These are phyloP conservation scores for Cladosporium sp. DNA, from an alignment of 2,329 filamentous ascomycete genomes.

Conservation along the genomic window DNA sequence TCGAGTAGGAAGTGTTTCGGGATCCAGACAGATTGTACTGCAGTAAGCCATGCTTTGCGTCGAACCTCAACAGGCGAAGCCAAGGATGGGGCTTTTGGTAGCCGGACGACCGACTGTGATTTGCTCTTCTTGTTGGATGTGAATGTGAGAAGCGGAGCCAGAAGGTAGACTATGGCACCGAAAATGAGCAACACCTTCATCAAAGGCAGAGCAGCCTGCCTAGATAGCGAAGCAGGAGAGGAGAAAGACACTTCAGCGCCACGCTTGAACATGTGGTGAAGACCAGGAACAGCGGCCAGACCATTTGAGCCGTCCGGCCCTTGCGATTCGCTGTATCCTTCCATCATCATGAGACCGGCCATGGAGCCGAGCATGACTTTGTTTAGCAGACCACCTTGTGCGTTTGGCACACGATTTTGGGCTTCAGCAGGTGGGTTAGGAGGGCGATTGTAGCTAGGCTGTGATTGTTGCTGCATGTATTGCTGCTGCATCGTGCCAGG, in stretches of 20 bases:
- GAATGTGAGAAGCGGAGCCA: conserved; percentile 54
- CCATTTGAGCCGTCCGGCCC: conserved; percentile 40
- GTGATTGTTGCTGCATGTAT: conserved; percentile 30
- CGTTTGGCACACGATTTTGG: conserved; percentile 25
- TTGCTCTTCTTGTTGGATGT: conserved; percentile 53
- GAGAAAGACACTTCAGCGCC: conserved; percentile 17
- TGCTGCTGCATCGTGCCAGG: conserved; percentile 28
- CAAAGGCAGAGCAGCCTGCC: conserved; percentile 37
- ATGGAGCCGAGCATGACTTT: conserved; percentile 93
- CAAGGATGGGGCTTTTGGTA: conserved; percentile 60
- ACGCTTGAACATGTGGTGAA: conserved; percentile 28
- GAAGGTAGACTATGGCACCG: conserved; percentile 52
- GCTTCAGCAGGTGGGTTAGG: conserved; percentile 30
- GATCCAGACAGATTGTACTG: conserved; percentile 88
- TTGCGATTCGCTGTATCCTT: conserved; percentile 64
- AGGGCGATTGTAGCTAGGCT: conserved; percentile 29
- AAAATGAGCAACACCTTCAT: conserved; percentile 50
- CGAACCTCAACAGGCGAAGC: conserved; percentile 81
- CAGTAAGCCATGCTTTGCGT: conserved; percentile 86
- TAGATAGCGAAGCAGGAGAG: conserved; percentile 20
- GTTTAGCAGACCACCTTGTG: conserved; percentile 51
- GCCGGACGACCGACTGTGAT: conserved; percentile 35
- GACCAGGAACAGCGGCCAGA: conserved; percentile 40
- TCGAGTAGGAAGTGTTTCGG: conserved; percentile 85
- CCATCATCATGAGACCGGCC: conserved; percentile 85